Evolutionary conservation across 805 yeast species (phyloP).

Genomic region (Starmera quercuum): DNA sequence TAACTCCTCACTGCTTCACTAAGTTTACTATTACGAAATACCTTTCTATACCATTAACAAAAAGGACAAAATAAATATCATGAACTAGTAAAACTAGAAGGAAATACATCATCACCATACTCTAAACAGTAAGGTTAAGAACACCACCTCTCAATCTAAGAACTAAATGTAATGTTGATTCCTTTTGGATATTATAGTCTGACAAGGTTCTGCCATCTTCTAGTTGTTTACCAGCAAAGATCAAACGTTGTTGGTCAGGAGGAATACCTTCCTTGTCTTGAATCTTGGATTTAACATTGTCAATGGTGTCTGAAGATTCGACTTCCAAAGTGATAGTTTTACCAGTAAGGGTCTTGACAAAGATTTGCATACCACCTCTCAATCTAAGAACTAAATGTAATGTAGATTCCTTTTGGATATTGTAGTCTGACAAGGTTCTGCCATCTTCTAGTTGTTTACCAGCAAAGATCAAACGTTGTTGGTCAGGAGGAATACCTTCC

Average conservation of each 20-base stretch:
- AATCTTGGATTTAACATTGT: slow-evolving; percentile 92
- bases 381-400: slow-evolving; percentile 92
- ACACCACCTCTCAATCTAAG: slow-evolving; percentile 69
- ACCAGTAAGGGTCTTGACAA: slow-evolving; percentile 99
- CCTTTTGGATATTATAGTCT: slow-evolving; percentile 68
- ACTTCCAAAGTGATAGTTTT: slow-evolving; percentile 98
- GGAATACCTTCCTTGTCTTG: slow-evolving; percentile 98
- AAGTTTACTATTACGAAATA: too few relatives aligned
- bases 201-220: slow-evolving; percentile 68
- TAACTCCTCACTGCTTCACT: neutral
- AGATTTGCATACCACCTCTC: slow-evolving; percentile 99
- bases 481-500: slow-evolving; percentile 99
- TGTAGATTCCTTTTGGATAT: slow-evolving; percentile 99
- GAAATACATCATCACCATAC: too few relatives aligned
- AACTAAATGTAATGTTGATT: slow-evolving; percentile 63
- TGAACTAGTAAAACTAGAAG: too few relatives aligned
- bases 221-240: slow-evolving; percentile 65
- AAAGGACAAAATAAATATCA: too few relatives aligned
- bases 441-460: slow-evolving; percentile 99
- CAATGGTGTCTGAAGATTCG: slow-evolving; percentile 96
- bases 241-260: slow-evolving; percentile 82
- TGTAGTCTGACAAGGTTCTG: slow-evolving; percentile 98
- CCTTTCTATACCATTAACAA: too few relatives aligned
- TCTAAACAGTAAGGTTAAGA: too few relatives aligned
- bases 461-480: slow-evolving; percentile 98